Conservation (phyloP, 1,139 yeast genomes). For the Tardiomyces blankii region DNA sequence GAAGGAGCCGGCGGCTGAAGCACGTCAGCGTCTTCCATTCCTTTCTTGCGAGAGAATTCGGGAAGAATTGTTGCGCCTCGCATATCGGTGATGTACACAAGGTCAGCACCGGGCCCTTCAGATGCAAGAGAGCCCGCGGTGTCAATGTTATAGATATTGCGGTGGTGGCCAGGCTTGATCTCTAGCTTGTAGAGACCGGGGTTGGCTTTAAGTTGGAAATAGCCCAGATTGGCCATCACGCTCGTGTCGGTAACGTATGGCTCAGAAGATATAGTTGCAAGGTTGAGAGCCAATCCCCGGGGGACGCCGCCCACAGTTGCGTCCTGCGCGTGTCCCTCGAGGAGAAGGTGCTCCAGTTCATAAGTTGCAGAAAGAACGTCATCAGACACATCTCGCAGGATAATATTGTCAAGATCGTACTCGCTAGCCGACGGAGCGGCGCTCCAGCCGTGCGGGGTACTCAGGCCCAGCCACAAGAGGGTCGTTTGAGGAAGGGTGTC, state of each 20-base stretch:
- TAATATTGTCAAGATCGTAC: conserved; percentile 53
- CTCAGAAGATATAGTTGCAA: conserved; percentile 20
- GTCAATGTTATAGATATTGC: conserved; percentile 32
- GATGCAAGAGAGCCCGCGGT: conserved; percentile 11
- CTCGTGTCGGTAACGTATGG: conserved; percentile 38
- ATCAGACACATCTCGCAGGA: conserved; percentile 28
- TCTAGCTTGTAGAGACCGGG: conserved; percentile 57
- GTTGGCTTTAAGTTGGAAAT: conserved; percentile 56
- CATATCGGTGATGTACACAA: conserved; percentile 3
- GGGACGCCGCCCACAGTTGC: conserved; percentile 31
- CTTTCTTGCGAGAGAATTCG: conserved; percentile 32
- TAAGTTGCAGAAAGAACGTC: conserved; percentile 31
- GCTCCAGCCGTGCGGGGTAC: conserved; percentile 59
- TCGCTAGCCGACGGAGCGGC: conserved; percentile 37
- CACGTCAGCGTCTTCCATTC: conserved; percentile 31
- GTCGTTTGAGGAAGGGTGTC: conserved; percentile 37
- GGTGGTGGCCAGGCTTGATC: conserved; percentile 33
- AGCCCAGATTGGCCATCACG: conserved; percentile 66
- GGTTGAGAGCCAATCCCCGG: conserved; percentile 39
- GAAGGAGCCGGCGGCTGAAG: conserved; percentile 11
- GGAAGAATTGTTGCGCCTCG: conserved; percentile 26
- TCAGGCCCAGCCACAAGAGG: conserved; percentile 45
- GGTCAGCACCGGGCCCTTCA: conserved; percentile 3
- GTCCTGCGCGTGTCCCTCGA: conserved; percentile 65
- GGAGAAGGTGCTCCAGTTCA: conserved; percentile 38